phyloP scores from a whole-genome alignment of 352 stramenopile genomes.

The Phytophthora idaei region DNA sequence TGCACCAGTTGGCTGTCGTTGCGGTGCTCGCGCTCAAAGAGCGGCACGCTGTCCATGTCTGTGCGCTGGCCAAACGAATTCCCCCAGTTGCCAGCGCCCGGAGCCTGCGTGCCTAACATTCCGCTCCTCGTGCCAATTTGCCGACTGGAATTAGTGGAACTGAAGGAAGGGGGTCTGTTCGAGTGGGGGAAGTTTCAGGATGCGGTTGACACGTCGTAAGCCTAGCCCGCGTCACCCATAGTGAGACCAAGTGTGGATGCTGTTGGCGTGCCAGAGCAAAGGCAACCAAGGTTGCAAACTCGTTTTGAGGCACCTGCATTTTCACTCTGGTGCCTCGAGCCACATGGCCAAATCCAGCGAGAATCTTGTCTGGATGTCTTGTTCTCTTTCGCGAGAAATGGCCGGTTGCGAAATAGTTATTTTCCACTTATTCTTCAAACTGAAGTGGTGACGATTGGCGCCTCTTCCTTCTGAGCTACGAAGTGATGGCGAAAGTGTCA shows the following conservation, averaged over 20 bases:
- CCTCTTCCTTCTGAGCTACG: background rate
- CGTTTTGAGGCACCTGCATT: background rate
- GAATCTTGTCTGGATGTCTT: slow-evolving; percentile 17
- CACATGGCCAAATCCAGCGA: slow-evolving; percentile 26
- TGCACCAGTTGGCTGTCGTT: slow-evolving; percentile 87
- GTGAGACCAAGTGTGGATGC: slow-evolving; percentile 15
- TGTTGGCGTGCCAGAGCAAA: slow-evolving; percentile 9
- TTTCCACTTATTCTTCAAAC: slow-evolving; percentile 1
- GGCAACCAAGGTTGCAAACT: slow-evolving; percentile 8
- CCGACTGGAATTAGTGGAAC: slow-evolving; percentile 29
- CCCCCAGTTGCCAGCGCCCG: slow-evolving; percentile 50
- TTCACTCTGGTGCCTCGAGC: background rate
- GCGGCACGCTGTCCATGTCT: slow-evolving; percentile 84
- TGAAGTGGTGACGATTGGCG: background rate
- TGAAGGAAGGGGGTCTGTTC: slow-evolving; percentile 22
- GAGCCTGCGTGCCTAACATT: slow-evolving; percentile 49
- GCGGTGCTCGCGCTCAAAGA: slow-evolving; percentile 88
- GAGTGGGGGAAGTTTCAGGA: slow-evolving; percentile 8
- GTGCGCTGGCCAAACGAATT: slow-evolving; percentile 51
- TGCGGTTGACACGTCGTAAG: slow-evolving; percentile 26
- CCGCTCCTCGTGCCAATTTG: slow-evolving; percentile 10
- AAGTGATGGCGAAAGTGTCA: slow-evolving; percentile 10
- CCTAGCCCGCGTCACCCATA: slow-evolving; percentile 16
- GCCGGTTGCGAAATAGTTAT: slow-evolving; percentile 3
- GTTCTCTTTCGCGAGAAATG: slow-evolving; percentile 1